Evolutionary conservation across 2,329 filamentous ascomycete genomes (phyloP), one percentile per base, ranked within the genome.

Genomic region (Thielaviopsis musarum): DNA sequence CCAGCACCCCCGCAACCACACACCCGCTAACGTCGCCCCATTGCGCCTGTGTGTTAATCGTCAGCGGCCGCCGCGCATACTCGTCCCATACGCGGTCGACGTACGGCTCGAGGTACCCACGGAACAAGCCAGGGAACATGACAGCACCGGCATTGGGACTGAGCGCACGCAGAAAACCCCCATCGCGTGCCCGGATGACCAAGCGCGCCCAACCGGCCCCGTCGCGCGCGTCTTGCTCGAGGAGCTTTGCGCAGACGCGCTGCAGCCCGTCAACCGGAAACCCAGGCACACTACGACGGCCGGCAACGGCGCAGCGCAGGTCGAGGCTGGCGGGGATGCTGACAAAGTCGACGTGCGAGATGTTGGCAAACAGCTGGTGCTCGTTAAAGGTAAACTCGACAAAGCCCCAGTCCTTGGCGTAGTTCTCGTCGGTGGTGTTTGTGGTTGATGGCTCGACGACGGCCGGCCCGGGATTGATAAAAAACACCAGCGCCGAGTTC

Each of bases 261-360:
- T 72, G 67, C 49, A 81, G 71, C 7, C 75, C 78, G 60, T 73
- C 69, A 41, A 69, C 57, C 1, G 74, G 73, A 62, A 81, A 69
- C 24, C 79, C 79, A n/a, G 69, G 67, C 10, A 81, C 79, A 17
- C 66, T 70, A 63, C 75, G 74, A 19, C 71, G 66, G 12, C 64
- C 63, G 52, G 77, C 78, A 52, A 69, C 67, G 21, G 72, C 72
- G 62, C 75, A 77, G 59, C 70, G 70, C 53, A 84, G 75, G 62
- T 70, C 67, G 63, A 84, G 74, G 1, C 79, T 76, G 57, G 85
- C 76, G n/a, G 84, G 83, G 64, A 85, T 68, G 65, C 74, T 73
- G 62, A 89, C 78, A 70, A 91, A 91, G 72, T 91, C 87, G 58
- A 91, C 87, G 67, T 85, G 84, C 63, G 77, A 81, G 65, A 91